Conservation (phyloP, 2,329 filamentous ascomycete genomes). For the Cladosporium sp. region DNA sequence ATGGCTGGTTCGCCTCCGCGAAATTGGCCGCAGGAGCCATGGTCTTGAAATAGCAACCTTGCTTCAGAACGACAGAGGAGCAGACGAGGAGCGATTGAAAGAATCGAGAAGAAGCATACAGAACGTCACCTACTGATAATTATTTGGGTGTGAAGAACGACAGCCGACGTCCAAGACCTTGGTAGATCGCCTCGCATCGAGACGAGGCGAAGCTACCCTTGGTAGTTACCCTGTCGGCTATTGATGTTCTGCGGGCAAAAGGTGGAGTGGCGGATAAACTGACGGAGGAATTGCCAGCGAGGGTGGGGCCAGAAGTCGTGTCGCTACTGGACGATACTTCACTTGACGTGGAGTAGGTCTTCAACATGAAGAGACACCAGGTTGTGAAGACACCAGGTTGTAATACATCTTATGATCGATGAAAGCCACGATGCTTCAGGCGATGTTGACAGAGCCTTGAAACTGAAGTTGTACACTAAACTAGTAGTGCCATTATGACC, state of each 20-base stretch:
- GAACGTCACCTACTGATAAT: neutral
- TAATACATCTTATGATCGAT: too few species aligned
- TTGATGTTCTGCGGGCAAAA: neutral
- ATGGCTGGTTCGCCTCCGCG: conserved; percentile 40
- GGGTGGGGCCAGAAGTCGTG: neutral
- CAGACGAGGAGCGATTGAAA: neutral
- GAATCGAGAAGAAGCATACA: neutral
- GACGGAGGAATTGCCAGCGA: neutral
- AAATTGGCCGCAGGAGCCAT: conserved; percentile 11
- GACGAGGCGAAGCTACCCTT: neutral
- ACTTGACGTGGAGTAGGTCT: neutral
- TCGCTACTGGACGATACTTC: too few species aligned
- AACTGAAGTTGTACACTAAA: too few species aligned
- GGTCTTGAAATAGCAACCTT: too few species aligned
- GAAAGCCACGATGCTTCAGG: too few species aligned
- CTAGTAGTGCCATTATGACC: too few species aligned
- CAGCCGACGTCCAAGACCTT: too few species aligned
- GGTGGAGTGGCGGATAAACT: neutral
- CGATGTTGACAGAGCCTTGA: too few species aligned
- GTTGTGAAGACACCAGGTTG: too few species aligned
- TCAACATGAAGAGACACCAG: too few species aligned
- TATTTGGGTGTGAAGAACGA: too few species aligned
- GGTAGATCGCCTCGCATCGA: neutral
- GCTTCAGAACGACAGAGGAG: too few species aligned
- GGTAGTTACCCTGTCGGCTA: neutral